These are phyloP conservation scores for Colletotrichum limetticola DNA, from an alignment of 2,329 filamentous ascomycete species.

Conservation along the genomic window DNA sequence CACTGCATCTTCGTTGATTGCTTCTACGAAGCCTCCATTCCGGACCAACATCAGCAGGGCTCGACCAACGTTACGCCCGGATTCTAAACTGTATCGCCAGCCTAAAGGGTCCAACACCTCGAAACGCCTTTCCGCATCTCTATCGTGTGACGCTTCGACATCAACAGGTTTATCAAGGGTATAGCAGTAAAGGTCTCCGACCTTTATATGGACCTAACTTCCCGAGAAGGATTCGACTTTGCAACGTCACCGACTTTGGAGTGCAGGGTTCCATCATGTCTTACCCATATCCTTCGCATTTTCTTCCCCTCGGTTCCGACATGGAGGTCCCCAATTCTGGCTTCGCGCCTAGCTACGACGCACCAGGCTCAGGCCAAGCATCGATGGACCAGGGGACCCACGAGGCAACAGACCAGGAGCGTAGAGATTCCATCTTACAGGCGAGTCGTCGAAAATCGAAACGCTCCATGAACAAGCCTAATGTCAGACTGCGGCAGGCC, in stretches of 20 bases:
- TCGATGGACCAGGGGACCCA: conserved; percentile 17
- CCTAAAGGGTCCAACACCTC: not conserved
- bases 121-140: not conserved
- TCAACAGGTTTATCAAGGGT: not conserved
- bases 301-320: conserved; percentile 52
- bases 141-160: not conserved
- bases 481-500: conserved; percentile 54
- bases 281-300: conserved; percentile 59
- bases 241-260: conserved; percentile 40
- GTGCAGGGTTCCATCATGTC: conserved; percentile 57
- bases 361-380: conserved; percentile 41
- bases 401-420: conserved; percentile 43
- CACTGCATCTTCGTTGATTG: not conserved
- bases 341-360: conserved; percentile 47
- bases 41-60: not conserved
- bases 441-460: conserved; percentile 52
- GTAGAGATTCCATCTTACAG: conserved; percentile 50
- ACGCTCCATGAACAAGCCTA: conserved; percentile 62
- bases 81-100: not conserved
- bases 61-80: not conserved
- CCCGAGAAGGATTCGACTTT: conserved; percentile 44
- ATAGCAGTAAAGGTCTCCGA: not conserved
- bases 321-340: conserved; percentile 53
- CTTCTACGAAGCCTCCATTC: not conserved
- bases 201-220: not conserved